Percentiles rank a stretch among this genome's conserved stretches.
phyloP scores from a whole-genome alignment of 345 rosid genomes.

The Bruguiera parviflora region DNA sequence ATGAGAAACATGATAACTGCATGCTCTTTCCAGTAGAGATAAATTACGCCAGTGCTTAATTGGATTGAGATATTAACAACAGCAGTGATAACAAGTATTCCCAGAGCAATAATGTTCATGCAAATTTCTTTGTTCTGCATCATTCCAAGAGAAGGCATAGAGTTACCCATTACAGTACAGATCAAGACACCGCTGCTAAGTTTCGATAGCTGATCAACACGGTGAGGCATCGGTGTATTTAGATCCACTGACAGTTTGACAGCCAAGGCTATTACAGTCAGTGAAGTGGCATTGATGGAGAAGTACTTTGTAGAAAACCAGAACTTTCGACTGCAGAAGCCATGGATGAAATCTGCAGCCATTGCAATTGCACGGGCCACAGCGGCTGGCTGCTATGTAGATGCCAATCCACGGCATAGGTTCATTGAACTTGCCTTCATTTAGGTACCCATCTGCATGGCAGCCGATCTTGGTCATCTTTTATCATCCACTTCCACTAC shows the following conservation, averaged over 20 bases:
- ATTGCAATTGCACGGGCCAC: conserved; percentile 63
- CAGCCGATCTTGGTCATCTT: conserved; percentile 62
- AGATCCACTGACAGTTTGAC: conserved; percentile 82
- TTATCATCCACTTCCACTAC: neutral
- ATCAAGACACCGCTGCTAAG: conserved; percentile 74
- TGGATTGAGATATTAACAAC: conserved; percentile 72
- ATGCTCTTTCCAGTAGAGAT: conserved; percentile 56
- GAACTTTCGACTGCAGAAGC: conserved; percentile 53
- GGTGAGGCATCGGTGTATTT: conserved; percentile 84
- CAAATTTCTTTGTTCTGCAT: conserved; percentile 58
- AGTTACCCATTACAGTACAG: conserved; percentile 73
- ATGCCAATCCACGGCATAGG: conserved; percentile 87
- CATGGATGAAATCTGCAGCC: conserved; percentile 59
- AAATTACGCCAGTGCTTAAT: conserved; percentile 73
- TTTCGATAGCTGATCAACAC: conserved; percentile 77
- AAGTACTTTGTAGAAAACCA: conserved; percentile 76
- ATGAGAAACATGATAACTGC: conserved; percentile 49
- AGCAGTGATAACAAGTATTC: conserved; percentile 63
- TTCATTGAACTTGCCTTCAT: conserved; percentile 52
- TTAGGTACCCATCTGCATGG: conserved; percentile 52
- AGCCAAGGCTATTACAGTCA: conserved; percentile 64
- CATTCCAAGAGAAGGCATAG: conserved; percentile 81
- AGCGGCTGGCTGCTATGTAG: conserved; percentile 72
- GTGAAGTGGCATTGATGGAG: conserved; percentile 77
- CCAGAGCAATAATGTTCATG: conserved; percentile 61